Percentiles rank a stretch among this genome's conserved stretches.
Conservation (phyloP, 2,329 filamentous ascomycete genomes). For the Cytospora mali region DNA sequence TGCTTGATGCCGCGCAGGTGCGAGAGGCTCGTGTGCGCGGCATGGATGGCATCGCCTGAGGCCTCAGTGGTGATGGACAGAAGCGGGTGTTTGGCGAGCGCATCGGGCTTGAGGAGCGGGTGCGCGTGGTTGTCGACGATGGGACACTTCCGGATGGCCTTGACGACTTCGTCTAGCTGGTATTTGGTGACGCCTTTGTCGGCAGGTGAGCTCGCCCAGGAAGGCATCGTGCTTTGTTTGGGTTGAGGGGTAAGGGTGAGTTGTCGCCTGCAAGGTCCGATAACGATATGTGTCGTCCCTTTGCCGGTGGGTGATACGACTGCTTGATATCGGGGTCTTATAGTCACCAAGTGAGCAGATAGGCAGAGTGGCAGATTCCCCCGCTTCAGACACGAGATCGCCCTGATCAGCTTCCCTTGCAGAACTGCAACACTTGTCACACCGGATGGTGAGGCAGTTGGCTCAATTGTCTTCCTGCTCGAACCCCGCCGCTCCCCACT, state of each 20-base stretch:
- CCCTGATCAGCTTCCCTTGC: no score
- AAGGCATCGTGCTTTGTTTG: constrained; percentile 1
- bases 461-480: no score
- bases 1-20: constrained; percentile 72
- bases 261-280: no score
- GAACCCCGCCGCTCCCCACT: no score
- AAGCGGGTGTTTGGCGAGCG: constrained; percentile 51
- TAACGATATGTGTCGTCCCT: not conserved
- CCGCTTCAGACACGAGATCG: not conserved
- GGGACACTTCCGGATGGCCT: constrained; percentile 56
- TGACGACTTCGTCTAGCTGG: constrained; percentile 38
- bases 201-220: constrained; percentile 9
- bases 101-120: constrained; percentile 60
- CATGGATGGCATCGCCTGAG: constrained; percentile 65
- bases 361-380: not conserved
- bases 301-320: not conserved
- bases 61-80: constrained; percentile 73
- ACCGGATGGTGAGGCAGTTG: no score
- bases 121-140: constrained; percentile 77
- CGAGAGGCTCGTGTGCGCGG: constrained; percentile 64
- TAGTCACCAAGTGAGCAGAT: not conserved
- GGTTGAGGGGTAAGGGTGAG: not conserved
- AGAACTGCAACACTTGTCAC: not conserved
- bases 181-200: constrained; percentile 27
- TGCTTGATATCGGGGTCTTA: not conserved